These are phyloP conservation scores for Pythium oligandrum DNA, from an alignment of 352 stramenopile genomes.

Conservation along the genomic window DNA sequence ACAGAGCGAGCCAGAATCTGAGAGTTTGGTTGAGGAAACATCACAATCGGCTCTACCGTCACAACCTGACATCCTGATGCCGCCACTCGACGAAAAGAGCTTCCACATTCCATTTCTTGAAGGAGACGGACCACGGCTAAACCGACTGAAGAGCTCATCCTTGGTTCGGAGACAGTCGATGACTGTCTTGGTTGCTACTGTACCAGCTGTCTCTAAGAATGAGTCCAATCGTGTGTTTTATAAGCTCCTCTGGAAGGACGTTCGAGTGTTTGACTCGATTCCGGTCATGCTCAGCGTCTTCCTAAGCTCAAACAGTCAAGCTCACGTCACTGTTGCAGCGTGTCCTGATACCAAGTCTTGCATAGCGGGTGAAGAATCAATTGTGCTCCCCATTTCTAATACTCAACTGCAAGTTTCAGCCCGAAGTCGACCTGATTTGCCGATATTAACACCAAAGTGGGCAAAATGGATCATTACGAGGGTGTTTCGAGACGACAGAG, in stretches of 20 bases:
- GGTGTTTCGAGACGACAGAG: constrained; percentile 17
- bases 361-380: no score
- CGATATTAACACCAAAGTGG: constrained; percentile 30
- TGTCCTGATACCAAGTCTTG: no score
- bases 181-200: no score
- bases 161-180: background rate
- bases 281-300: constrained; percentile 25
- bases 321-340: constrained; percentile 13
- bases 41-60: no score
- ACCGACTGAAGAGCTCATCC: constrained; percentile 7
- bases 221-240: constrained; percentile 20
- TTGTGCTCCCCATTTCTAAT: constrained; percentile 9
- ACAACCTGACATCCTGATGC: background rate
- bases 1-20: no score
- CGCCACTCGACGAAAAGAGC: background rate
- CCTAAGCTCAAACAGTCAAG: constrained; percentile 30
- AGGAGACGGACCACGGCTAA: constrained; percentile 10
- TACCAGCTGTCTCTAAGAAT: no score
- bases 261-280: constrained; percentile 12
- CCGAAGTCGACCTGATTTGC: constrained; percentile 25
- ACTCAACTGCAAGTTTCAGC: constrained; percentile 20
- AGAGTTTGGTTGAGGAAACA: no score
- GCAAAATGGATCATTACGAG: constrained; percentile 30
- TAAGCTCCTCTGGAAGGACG: constrained; percentile 43
- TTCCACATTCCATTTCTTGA: constrained; percentile 15